Base-by-base conservation (phyloP, 1,139 yeast species). In the Kodamaea anthophila region DNA sequence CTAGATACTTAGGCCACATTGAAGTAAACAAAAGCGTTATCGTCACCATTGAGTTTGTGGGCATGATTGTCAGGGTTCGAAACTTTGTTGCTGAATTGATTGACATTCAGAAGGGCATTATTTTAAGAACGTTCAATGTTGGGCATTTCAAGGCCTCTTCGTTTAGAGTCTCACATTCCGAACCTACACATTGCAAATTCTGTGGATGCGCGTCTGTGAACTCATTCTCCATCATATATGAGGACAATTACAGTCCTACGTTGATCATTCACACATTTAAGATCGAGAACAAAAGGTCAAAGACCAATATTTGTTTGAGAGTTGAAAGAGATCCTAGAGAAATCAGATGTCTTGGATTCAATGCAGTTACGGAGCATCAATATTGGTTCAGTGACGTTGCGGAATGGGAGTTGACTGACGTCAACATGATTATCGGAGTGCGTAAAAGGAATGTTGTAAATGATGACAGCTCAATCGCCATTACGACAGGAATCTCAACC, bases 281-380 rank as follows among this genome's bases (percentile, higher is more conserved):
- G 29, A 74, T 80, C 30, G 85, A 79, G 36, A 49, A 46, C 19
- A 82, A 81, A 46, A 66, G 80, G 36, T 86, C 94, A 4, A 82
- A 83, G 44, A 81, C 75, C 38, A 79, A 75, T 43, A 86, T 86
- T 28, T 86, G 96, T 54, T 58, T 85, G 33, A 74, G 95, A 55
- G 94, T 83, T 21, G 95, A 86, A 55, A 79, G 96, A 69, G 95
- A 86, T 55, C 86, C 91, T 1, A 69, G 94, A 47, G 96, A 86
- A 58, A 83, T 85, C 24, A 71, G 95, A 59, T 86, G 96, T 56
- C 65, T 81, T 24, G 95, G 95, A 23, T 82, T 85, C 47, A 84
- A 77, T 37, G 76, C 82, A 1, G 86, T 77, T 2, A 65, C 70
- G 13, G 94, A 85, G 45, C 74, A 74, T 33, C 82, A 75, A 39